Percentiles rank a stretch among this genome's conserved stretches.
Conservation (phyloP, 2,329 filamentous ascomycete species). For the Nigrospora osmanthi region DNA sequence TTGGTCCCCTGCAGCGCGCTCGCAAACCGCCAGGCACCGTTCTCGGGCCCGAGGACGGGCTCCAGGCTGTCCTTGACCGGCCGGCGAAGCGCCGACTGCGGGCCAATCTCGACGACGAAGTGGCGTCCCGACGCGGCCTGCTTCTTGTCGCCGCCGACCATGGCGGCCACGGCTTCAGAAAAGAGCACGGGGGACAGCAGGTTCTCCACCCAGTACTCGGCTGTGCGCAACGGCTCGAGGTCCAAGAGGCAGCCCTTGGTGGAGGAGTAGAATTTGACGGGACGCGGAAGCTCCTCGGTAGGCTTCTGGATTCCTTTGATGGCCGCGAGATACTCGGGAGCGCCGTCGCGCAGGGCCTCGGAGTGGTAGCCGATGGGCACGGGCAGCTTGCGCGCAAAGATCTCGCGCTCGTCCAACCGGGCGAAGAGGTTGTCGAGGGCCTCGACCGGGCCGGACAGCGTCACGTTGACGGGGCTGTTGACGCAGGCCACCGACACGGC, state of each 20-base stretch:
- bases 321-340: slow-evolving; percentile 12
- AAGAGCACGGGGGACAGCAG: slow-evolving; percentile 15
- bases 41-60: slow-evolving; percentile 4
- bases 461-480: slow-evolving; percentile 14
- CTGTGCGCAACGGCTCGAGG: slow-evolving; percentile 8
- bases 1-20: no score
- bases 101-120: slow-evolving; percentile 13
- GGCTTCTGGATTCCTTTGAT: neutral
- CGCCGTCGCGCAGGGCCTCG: slow-evolving; percentile 13
- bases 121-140: slow-evolving; percentile 4
- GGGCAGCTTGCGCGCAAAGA: slow-evolving; percentile 15
- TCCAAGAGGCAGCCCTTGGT: slow-evolving; percentile 10
- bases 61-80: slow-evolving; percentile 13
- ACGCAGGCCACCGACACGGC: slow-evolving; percentile 15
- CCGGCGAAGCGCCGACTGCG: slow-evolving; percentile 14
- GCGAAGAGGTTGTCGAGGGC: slow-evolving; percentile 12
- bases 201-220: slow-evolving; percentile 16
- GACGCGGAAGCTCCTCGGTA: slow-evolving; percentile 3
- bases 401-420: slow-evolving; percentile 8
- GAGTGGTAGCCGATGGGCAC: slow-evolving; percentile 15
- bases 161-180: slow-evolving; percentile 7
- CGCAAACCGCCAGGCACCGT: slow-evolving; percentile 1
- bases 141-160: slow-evolving; percentile 8
- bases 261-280: slow-evolving; percentile 14
- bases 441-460: slow-evolving; percentile 10